phyloP scores from a whole-genome alignment of 768 basidiomycete genomes.

The Cystofilobasidium ferigula region DNA sequence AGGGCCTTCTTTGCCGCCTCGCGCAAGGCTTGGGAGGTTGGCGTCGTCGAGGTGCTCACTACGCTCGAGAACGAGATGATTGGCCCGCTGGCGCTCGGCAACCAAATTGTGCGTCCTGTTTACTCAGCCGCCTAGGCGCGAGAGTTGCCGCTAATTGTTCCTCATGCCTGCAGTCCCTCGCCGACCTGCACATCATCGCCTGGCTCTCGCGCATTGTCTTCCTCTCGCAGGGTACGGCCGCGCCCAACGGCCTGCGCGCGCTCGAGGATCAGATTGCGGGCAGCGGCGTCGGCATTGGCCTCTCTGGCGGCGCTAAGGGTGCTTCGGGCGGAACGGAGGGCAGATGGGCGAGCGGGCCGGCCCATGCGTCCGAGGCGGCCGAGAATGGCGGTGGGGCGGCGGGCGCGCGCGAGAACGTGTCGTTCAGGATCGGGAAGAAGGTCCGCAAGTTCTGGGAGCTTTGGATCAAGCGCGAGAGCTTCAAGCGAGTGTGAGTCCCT shows the following conservation, averaged over 20 bases:
- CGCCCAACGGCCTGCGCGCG: slow-evolving; percentile 30
- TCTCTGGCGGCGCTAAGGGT: neutral
- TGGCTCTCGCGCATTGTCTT: slow-evolving; percentile 49
- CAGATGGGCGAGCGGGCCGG: neutral
- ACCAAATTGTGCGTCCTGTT: slow-evolving; percentile 49
- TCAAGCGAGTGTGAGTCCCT: slow-evolving; percentile 52
- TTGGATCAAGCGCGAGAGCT: slow-evolving; percentile 55
- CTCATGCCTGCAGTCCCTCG: slow-evolving; percentile 50
- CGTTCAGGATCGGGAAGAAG: slow-evolving; percentile 42
- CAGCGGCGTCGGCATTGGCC: slow-evolving; percentile 7
- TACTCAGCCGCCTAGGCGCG: too few relatives aligned
- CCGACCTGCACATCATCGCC: slow-evolving; percentile 66
- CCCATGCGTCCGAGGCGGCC: neutral
- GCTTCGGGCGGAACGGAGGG: slow-evolving; percentile 6
- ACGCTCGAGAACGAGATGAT: slow-evolving; percentile 34
- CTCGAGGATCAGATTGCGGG: slow-evolving; percentile 47
- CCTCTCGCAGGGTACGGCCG: slow-evolving; percentile 48
- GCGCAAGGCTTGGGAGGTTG: slow-evolving; percentile 35
- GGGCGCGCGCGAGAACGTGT: neutral
- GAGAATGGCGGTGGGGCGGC: neutral
- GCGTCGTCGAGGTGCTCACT: slow-evolving; percentile 35
- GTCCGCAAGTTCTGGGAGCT: slow-evolving; percentile 63
- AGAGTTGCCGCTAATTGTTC: neutral
- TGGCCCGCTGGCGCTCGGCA: slow-evolving; percentile 46
- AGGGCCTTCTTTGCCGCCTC: slow-evolving; percentile 36